A percentile compares a stretch with the other conserved stretches of the same genome.
phyloP scores from a whole-genome alignment of 2,329 filamentous ascomycete genomes.

The Escovopsis weberi region DNA sequence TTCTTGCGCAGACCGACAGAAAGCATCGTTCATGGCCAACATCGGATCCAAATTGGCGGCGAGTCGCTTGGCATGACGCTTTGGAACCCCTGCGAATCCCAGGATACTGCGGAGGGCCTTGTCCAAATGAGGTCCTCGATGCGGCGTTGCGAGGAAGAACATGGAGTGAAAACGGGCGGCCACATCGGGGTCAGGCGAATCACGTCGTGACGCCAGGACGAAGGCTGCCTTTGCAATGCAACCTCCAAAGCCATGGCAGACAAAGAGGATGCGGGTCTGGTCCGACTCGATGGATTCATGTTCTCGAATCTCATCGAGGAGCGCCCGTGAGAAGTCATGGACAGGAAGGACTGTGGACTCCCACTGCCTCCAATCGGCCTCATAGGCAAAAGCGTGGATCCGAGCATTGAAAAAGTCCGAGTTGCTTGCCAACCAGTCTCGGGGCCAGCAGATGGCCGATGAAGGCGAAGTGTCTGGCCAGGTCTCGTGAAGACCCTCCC shows the following conservation, averaged over 20 bases:
- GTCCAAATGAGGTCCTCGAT: conserved; percentile 1
- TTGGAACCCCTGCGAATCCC: background rate
- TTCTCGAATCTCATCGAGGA: conserved; percentile 1
- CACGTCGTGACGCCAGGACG: background rate
- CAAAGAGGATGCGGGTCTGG: background rate
- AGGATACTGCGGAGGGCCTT: background rate
- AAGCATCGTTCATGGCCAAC: background rate
- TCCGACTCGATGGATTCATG: background rate
- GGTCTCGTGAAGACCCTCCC: background rate
- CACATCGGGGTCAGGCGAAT: background rate
- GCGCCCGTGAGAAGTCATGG: background rate
- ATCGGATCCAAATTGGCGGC: background rate
- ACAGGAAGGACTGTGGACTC: background rate
- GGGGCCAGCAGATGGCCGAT: background rate
- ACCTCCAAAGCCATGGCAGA: conserved; percentile 2
- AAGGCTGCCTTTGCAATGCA: conserved; percentile 1
- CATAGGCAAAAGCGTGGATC: conserved; percentile 1
- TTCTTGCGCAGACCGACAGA: background rate
- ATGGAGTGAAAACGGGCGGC: background rate
- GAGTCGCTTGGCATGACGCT: background rate
- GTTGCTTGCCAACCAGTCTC: background rate
- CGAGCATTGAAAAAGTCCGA: background rate
- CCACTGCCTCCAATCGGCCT: background rate
- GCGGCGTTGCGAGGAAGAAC: conserved; percentile 1
- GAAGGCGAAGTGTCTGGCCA: background rate